Percentiles rank a stretch among this genome's conserved stretches.
Evolutionary conservation across 2,329 filamentous ascomycete genomes (phyloP).

Genomic region (Dothistroma pini): DNA sequence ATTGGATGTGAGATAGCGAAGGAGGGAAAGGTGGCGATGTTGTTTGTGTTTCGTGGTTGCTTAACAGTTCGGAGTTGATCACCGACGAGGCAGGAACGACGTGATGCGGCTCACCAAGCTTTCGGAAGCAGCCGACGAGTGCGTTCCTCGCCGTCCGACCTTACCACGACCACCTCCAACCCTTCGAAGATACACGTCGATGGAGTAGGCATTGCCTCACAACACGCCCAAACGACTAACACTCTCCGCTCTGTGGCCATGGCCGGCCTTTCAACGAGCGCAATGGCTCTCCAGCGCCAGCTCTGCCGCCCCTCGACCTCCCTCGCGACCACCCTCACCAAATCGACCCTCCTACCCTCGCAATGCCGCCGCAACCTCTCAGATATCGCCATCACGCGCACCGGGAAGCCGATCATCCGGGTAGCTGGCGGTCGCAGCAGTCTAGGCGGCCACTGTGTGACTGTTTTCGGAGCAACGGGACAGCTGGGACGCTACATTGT

Average conservation of each 20-base stretch:
- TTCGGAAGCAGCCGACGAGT: neutral
- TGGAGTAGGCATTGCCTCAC: conserved; percentile 15
- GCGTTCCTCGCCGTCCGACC: neutral
- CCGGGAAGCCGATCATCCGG: conserved; percentile 91
- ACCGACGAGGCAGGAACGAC: neutral
- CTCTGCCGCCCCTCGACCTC: conserved; percentile 32
- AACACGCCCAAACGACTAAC: neutral
- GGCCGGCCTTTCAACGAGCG: conserved; percentile 30
- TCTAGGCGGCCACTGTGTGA: conserved; percentile 79
- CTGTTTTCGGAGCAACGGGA: conserved; percentile 95
- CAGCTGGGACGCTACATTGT: conserved; percentile 97
- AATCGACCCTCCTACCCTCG: conserved; percentile 25
- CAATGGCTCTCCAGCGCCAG: conserved; percentile 35
- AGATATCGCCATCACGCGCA: conserved; percentile 90
- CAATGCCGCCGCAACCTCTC: conserved; percentile 50
- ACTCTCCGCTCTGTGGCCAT: conserved; percentile 27
- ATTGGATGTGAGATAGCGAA: neutral
- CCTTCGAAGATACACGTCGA: conserved; percentile 1
- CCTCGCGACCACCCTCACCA: conserved; percentile 27
- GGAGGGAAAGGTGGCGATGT: conserved; percentile 6
- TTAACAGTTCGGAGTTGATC: neutral
- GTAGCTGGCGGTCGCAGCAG: conserved; percentile 73
- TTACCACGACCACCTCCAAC: conserved; percentile 2
- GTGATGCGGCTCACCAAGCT: conserved; percentile 9
- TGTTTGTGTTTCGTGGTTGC: conserved; percentile 1